These are phyloP conservation scores for Mycena rosella DNA, from an alignment of 768 basidiomycete species.

Conservation along the genomic window DNA sequence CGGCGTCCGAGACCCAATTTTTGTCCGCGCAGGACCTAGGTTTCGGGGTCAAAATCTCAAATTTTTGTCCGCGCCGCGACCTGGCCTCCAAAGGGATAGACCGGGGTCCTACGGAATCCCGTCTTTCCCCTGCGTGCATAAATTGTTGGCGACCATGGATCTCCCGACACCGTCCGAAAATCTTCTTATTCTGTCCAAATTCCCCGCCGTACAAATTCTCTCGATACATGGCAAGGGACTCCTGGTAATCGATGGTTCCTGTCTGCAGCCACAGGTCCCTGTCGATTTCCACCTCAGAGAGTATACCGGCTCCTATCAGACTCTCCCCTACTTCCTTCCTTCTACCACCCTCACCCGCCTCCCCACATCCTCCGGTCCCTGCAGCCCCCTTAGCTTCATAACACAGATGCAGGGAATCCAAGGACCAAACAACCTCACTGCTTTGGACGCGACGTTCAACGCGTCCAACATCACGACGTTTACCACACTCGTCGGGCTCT, in stretches of 20 bases:
- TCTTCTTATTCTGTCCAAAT: background rate
- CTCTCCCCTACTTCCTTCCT: background rate
- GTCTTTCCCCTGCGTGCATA: slow-evolving; percentile 1
- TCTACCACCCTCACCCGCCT: background rate
- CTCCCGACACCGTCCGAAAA: slow-evolving; percentile 7
- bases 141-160: background rate
- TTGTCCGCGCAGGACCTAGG: too few species aligned
- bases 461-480: too few species aligned
- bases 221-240: background rate
- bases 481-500: too few species aligned
- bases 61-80: too few species aligned
- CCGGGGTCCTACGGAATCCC: too few species aligned
- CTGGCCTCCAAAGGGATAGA: too few species aligned
- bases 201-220: slow-evolving; percentile 9
- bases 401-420: background rate
- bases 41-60: too few species aligned
- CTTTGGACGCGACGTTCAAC: background rate
- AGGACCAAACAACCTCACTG: background rate
- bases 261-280: background rate
- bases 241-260: too few species aligned
- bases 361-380: background rate
- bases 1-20: too few species aligned
- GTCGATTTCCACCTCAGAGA: background rate
- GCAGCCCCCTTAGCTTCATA: background rate
- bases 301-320: background rate